Evolutionary conservation across 2,329 filamentous ascomycete genomes (phyloP), one percentile per base, ranked within the genome.

Genomic region (Cylindrodendrum hubeiense): DNA sequence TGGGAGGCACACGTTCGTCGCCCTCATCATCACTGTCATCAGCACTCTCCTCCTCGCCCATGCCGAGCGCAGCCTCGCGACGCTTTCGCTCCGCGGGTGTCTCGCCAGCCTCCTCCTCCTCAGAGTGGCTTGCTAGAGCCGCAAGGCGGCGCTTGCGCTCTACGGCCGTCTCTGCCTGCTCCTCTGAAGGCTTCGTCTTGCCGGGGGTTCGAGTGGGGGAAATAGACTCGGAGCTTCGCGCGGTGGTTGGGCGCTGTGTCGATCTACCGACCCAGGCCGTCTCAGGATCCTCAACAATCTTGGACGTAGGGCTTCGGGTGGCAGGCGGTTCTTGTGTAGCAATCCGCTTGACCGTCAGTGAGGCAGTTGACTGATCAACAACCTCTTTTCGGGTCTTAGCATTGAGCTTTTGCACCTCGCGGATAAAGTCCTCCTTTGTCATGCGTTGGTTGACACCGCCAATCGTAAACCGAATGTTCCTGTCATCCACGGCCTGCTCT

Each of bases 401-500:
- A 75, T 95, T 92, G 65, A 95, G 84, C 68, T 89, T 87, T 68
- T 90, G 88, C 74, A 96, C 90, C 75, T 93, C 89, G 50, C 86
- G 83, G 66, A 96, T 89, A 75, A 96, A 95, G 74, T 94, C 92
- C 5, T 91, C 89, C 79, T 95, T 95, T 67, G 87, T 94, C 88
- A 96, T 91, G 51, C 93, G 88, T 66, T 86, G 85, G 6, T 91
- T 91, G n/a, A 90, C 87, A 34, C 90, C 89, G 47, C 87, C 89
- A 67, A 95, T 92, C 1, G 90, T 94, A 79, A 95, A 95, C 15
- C 93, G 88, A 60, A 95, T 90, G 60, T 89, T 85, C 15, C 87
- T 86, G 69, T 95, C 92, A 63, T 95, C 92, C 3, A 87, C 85
- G 2, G 86, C 85, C n/a, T 86, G 81, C 4, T 82, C 79, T 6